phyloP scores from a whole-genome alignment of 805 yeast genomes.

The Candida quercuum region DNA sequence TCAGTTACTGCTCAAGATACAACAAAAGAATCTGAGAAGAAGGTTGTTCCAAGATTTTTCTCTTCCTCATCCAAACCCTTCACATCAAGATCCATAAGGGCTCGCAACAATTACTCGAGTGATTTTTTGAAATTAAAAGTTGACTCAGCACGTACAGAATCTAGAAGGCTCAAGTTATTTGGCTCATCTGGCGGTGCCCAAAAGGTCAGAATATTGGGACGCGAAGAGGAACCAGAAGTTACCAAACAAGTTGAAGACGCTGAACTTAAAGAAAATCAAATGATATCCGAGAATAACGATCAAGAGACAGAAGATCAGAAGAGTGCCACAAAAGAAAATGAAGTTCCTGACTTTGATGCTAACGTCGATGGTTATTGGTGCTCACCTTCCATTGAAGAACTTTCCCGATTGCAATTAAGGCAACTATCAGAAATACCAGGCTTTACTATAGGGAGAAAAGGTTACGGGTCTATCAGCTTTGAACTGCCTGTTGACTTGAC shows the following conservation, averaged over 20 bases:
- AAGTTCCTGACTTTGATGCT: not conserved
- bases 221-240: slow-evolving; percentile 9
- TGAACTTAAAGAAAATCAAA: slow-evolving; percentile 3
- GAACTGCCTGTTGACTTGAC: slow-evolving; percentile 65
- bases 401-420: slow-evolving; percentile 37
- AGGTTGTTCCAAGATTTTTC: slow-evolving; percentile 5
- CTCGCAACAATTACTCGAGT: slow-evolving; percentile 12
- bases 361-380: slow-evolving; percentile 57
- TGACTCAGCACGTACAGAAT: slow-evolving; percentile 37
- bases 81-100: slow-evolving; percentile 24
- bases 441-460: slow-evolving; percentile 64
- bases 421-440: slow-evolving; percentile 52
- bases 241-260: slow-evolving; percentile 1
- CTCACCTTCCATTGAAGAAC: slow-evolving; percentile 52
- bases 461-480: slow-evolving; percentile 64
- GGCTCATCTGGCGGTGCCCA: slow-evolving; percentile 23
- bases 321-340: not conserved
- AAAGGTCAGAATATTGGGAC: slow-evolving; percentile 23
- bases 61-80: slow-evolving; percentile 2
- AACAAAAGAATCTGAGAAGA: slow-evolving; percentile 3
- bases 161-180: slow-evolving; percentile 35
- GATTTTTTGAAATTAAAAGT: slow-evolving; percentile 29
- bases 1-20: slow-evolving; percentile 13
- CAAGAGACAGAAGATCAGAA: not conserved
- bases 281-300: not conserved